These are phyloP conservation scores for Fraxinus cuspidata DNA, from an alignment of 257 asterid species.

Conservation along the genomic window DNA sequence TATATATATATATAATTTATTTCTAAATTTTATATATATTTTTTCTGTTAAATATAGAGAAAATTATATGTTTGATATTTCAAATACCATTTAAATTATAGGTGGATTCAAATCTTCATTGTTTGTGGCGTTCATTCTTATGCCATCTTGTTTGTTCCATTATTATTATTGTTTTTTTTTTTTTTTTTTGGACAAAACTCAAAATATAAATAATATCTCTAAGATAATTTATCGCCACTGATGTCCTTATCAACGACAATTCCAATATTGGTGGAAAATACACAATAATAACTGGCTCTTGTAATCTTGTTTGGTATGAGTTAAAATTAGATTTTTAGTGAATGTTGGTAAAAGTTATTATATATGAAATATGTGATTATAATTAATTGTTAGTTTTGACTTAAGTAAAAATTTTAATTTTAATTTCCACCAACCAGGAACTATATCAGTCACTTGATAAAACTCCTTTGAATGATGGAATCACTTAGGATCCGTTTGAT, in stretches of 20 bases:
- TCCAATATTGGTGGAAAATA: slow-evolving; percentile 11
- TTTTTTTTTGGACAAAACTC: no score
- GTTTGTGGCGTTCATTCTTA: not conserved
- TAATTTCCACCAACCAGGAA: no score
- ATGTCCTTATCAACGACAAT: slow-evolving; percentile 29
- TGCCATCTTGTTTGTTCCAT: not conserved
- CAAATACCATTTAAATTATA: not conserved
- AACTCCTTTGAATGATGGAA: not conserved
- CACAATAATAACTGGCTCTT: not conserved
- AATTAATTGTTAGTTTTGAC: no score
- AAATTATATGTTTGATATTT: not conserved
- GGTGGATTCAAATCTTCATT: not conserved
- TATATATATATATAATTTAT: not conserved
- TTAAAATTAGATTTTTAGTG: no score
- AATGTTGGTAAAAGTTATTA: no score
- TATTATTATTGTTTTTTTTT: not conserved
- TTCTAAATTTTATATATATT: no score
- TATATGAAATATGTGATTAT: no score
- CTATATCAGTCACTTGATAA: not conserved
- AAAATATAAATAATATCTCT: slow-evolving; percentile 22
- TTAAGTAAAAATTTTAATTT: no score
- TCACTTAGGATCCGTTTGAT: no score
- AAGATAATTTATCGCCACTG: slow-evolving; percentile 29
- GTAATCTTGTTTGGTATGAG: no score
- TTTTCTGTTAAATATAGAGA: not conserved